Conservation (phyloP, 768 basidiomycete species). For the Boletus bicolor region DNA sequence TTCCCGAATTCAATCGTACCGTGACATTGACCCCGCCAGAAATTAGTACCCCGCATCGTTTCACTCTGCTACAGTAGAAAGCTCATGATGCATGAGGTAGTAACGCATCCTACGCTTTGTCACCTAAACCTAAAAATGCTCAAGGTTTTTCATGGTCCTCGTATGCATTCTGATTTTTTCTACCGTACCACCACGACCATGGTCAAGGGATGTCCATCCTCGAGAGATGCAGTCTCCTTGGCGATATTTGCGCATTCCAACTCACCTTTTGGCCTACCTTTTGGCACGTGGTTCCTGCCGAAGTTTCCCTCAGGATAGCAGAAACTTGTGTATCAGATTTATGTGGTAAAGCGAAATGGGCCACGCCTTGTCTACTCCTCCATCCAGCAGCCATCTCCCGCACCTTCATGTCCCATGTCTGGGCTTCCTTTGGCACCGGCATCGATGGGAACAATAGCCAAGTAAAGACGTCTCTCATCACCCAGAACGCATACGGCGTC, state of each 20-base stretch:
- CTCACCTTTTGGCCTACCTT: conserved; percentile 47
- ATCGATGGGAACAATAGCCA: conserved; percentile 42
- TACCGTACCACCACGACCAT: not conserved
- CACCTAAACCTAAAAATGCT: too few species aligned
- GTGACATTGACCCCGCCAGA: too few species aligned
- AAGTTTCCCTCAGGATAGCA: too few species aligned
- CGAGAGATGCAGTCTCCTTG: conserved; percentile 35
- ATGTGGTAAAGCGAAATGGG: conserved; percentile 1
- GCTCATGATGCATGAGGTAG: too few species aligned
- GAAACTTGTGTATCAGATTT: too few species aligned
- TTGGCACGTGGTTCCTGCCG: conserved; percentile 26
- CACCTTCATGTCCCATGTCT: conserved; percentile 58
- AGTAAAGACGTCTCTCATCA: conserved; percentile 48
- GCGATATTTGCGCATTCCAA: conserved; percentile 42
- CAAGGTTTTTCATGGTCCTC: too few species aligned
- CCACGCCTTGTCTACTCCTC: conserved; percentile 44
- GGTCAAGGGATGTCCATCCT: conserved; percentile 12
- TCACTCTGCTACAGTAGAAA: too few species aligned
- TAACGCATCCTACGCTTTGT: too few species aligned
- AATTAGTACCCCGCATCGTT: too few species aligned
- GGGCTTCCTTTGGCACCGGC: conserved; percentile 47
- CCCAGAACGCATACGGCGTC: conserved; percentile 51
- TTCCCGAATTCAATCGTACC: too few species aligned
- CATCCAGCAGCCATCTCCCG: conserved; percentile 44
- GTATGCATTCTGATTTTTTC: too few species aligned